phyloP scores from a whole-genome alignment of 768 basidiomycete species.

The Collybiopsis luxurians region DNA sequence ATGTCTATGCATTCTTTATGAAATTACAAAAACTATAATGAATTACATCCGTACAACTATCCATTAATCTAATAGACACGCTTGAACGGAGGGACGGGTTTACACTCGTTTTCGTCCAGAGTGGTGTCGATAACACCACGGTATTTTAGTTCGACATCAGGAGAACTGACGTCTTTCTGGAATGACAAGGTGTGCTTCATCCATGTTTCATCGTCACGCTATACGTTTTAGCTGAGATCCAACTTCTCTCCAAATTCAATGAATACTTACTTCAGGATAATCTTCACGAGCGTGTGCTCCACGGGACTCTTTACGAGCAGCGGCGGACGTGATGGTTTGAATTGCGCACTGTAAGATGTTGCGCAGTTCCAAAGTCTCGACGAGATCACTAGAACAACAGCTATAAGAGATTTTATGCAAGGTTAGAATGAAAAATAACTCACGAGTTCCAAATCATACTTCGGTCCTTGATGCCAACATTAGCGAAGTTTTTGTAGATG shows the following conservation, averaged over 20 bases:
- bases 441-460: conserved; percentile 99
- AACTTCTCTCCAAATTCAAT: too few species aligned
- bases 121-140: conserved; percentile 82
- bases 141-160: conserved; percentile 88
- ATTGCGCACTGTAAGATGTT: conserved; percentile 94
- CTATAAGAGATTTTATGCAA: neutral
- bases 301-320: conserved; percentile 94
- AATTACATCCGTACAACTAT: neutral
- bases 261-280: conserved; percentile 74
- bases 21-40: conserved; percentile 1
- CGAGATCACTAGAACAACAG: conserved; percentile 68
- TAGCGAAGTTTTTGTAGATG: conserved; percentile 86
- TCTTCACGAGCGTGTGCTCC: conserved; percentile 99
- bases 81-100: conserved; percentile 96
- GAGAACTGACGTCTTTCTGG: conserved; percentile 72
- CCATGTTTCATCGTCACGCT: conserved; percentile 93
- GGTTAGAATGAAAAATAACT: conserved; percentile 24
- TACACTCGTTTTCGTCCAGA: conserved; percentile 96
- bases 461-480: conserved; percentile 96
- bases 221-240: neutral
- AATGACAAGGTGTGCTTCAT: conserved; percentile 97
- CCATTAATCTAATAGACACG: conserved; percentile 69
- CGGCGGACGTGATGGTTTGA: conserved; percentile 91
- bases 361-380: conserved; percentile 96
- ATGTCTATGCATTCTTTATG: neutral